These are phyloP conservation scores for Lactifluus pinguis DNA, from an alignment of 768 basidiomycete genomes.

Conservation along the genomic window DNA sequence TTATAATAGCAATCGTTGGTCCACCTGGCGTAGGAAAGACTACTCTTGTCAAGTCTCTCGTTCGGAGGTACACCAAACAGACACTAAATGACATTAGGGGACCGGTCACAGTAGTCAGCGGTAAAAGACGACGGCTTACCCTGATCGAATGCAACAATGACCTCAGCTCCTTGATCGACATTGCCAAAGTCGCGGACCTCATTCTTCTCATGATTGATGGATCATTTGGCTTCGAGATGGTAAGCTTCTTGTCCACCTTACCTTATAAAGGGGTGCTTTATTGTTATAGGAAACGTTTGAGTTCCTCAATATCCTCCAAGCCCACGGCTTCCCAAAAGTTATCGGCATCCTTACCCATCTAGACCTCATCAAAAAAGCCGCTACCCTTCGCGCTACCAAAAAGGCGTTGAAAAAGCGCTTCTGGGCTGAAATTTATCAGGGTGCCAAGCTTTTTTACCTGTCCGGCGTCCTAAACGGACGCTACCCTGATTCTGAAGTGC, in stretches of 20 bases:
- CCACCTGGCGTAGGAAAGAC: conserved; percentile 97
- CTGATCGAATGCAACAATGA: conserved; percentile 98
- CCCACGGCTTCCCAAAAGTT: conserved; percentile 98
- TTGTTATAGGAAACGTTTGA: conserved; percentile 86
- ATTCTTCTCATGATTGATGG: conserved; percentile 97
- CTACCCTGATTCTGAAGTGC: conserved; percentile 93
- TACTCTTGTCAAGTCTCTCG: conserved; percentile 83
- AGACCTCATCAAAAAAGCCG: conserved; percentile 90
- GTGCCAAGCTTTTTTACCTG: conserved; percentile 96
- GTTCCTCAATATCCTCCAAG: conserved; percentile 93
- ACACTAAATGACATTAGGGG: conserved; percentile 83
- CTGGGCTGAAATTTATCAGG: conserved; percentile 99
- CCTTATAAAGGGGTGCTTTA: not conserved
- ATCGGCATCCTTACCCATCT: conserved; percentile 94
- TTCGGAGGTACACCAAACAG: conserved; percentile 90
- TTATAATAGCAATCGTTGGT: conserved; percentile 91
- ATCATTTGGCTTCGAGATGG: conserved; percentile 99
- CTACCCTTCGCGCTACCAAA: conserved; percentile 81
- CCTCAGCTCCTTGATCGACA: conserved; percentile 96
- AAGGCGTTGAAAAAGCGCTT: conserved; percentile 95
- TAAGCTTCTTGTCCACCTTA: conserved; percentile 27
- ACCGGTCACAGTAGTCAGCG: conserved; percentile 89
- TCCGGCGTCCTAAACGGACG: conserved; percentile 95
- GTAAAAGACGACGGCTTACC: conserved; percentile 88
- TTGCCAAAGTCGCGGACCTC: conserved; percentile 93